Evolutionary conservation across 768 basidiomycete genomes (phyloP).

Genomic region (Mycena kentingensis): DNA sequence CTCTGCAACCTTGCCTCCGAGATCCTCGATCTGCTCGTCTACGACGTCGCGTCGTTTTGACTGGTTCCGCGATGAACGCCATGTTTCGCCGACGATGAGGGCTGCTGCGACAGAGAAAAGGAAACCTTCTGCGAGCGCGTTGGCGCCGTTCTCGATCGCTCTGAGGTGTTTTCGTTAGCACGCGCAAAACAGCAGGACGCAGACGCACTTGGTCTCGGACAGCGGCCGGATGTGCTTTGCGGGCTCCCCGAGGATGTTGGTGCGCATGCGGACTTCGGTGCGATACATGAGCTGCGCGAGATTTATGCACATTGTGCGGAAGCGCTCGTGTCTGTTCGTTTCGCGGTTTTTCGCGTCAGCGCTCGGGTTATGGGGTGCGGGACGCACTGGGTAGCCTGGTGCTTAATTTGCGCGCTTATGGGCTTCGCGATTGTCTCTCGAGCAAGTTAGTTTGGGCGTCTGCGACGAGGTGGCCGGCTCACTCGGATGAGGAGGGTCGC

Average conservation of each 20-base stretch:
- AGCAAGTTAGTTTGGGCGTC: neutral
- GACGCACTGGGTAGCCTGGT: slow-evolving; percentile 71
- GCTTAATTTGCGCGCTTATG: slow-evolving; percentile 67
- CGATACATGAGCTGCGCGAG: slow-evolving; percentile 81
- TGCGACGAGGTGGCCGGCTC: slow-evolving; percentile 31
- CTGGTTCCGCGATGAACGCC: slow-evolving; percentile 69
- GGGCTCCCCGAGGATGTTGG: slow-evolving; percentile 76
- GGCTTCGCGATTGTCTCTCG: slow-evolving; percentile 82
- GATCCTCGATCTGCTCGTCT: slow-evolving; percentile 67
- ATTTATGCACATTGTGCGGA: slow-evolving; percentile 67
- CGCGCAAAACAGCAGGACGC: neutral
- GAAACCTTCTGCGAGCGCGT: slow-evolving; percentile 82
- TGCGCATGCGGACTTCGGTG: slow-evolving; percentile 69
- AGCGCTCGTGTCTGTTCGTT: slow-evolving; percentile 62
- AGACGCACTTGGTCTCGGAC: slow-evolving; percentile 68
- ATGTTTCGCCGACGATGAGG: slow-evolving; percentile 77
- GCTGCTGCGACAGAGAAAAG: slow-evolving; percentile 75
- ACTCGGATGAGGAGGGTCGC: slow-evolving; percentile 75
- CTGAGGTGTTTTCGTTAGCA: slow-evolving; percentile 34
- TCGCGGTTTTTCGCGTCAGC: neutral
- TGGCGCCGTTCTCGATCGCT: slow-evolving; percentile 86
- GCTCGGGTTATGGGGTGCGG: neutral
- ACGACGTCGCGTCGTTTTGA: slow-evolving; percentile 72
- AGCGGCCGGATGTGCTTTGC: slow-evolving; percentile 72
- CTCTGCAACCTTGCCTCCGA: slow-evolving; percentile 48